phyloP scores from a whole-genome alignment of 176 grass and related monocot species.

The Avena eriantha region DNA sequence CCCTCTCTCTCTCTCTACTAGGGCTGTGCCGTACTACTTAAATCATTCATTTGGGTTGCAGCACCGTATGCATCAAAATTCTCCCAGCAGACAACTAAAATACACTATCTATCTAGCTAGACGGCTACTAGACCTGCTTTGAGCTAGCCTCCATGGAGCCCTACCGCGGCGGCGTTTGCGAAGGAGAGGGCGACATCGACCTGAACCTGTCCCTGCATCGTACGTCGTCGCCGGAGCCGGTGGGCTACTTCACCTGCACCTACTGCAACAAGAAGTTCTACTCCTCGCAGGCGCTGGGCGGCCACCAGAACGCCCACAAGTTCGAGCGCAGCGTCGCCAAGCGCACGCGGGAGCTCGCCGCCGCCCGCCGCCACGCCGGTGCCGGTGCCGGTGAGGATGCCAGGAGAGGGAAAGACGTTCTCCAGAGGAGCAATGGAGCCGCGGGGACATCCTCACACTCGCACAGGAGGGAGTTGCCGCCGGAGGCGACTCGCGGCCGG shows the following conservation, averaged over 20 bases:
- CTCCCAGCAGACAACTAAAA: slow-evolving; percentile 18
- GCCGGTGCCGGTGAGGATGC: slow-evolving; percentile 20
- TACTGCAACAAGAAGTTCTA: slow-evolving; percentile 87
- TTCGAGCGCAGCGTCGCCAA: slow-evolving; percentile 75
- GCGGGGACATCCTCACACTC: slow-evolving; percentile 40
- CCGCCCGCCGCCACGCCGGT: slow-evolving; percentile 28
- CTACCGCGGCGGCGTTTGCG: slow-evolving; percentile 22
- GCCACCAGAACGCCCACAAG: slow-evolving; percentile 98
- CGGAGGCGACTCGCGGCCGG: slow-evolving; percentile 14
- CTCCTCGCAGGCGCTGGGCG: slow-evolving; percentile 90
- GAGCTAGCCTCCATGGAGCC: slow-evolving; percentile 44
- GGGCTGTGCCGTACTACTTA: slow-evolving; percentile 29
- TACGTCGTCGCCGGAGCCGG: slow-evolving; percentile 44
- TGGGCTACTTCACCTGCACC: slow-evolving; percentile 73
- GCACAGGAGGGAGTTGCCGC: slow-evolving; percentile 1
- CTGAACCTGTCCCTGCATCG: slow-evolving; percentile 68
- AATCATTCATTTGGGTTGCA: slow-evolving; percentile 24
- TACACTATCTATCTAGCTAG: not conserved
- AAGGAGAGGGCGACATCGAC: slow-evolving; percentile 48
- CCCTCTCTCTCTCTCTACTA: not conserved
- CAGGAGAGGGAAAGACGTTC: slow-evolving; percentile 20
- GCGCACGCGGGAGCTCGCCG: slow-evolving; percentile 50
- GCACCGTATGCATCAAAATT: slow-evolving; percentile 29
- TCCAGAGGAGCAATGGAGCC: slow-evolving; percentile 17
- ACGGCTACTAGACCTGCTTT: not conserved